Evolutionary conservation across 306 rosid species (phyloP).

Genomic region (Lathyrus tuberosus): DNA sequence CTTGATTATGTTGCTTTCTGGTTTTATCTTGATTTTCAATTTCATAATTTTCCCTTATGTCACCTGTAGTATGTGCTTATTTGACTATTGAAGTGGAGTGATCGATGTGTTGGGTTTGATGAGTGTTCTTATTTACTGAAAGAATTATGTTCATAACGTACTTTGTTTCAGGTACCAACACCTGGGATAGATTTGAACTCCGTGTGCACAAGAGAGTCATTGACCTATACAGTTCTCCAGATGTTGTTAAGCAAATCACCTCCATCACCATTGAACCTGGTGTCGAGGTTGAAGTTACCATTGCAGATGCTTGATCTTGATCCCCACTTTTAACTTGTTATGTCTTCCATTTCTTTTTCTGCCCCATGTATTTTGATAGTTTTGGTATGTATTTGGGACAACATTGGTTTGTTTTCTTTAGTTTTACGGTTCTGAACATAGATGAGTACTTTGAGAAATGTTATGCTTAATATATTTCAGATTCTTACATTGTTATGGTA

Average conservation of each 20-base stretch:
- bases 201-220: constrained; percentile 94
- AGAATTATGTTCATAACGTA: background rate
- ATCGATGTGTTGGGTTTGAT: background rate
- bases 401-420: constrained; percentile 21
- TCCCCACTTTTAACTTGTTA: background rate
- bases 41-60: too few species aligned
- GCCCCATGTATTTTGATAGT: background rate
- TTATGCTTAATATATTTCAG: constrained; percentile 19
- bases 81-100: background rate
- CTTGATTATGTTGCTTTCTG: background rate
- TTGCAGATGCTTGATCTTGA: constrained; percentile 60
- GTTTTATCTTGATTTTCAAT: background rate
- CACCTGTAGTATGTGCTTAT: background rate
- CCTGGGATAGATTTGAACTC: constrained; percentile 89
- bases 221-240: constrained; percentile 88
- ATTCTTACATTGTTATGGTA: background rate
- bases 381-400: constrained; percentile 24
- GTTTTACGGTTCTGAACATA: constrained; percentile 28
- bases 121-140: background rate
- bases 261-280: constrained; percentile 94
- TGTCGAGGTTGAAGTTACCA: constrained; percentile 90
- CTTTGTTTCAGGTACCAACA: constrained; percentile 71
- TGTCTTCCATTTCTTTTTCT: constrained; percentile 8
- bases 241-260: constrained; percentile 90
- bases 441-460: constrained; percentile 27